A percentile compares a stretch with the other conserved stretches of the same genome.
Conservation (phyloP, 2,329 filamentous ascomycete species). For the Epicoccum nigrum region DNA sequence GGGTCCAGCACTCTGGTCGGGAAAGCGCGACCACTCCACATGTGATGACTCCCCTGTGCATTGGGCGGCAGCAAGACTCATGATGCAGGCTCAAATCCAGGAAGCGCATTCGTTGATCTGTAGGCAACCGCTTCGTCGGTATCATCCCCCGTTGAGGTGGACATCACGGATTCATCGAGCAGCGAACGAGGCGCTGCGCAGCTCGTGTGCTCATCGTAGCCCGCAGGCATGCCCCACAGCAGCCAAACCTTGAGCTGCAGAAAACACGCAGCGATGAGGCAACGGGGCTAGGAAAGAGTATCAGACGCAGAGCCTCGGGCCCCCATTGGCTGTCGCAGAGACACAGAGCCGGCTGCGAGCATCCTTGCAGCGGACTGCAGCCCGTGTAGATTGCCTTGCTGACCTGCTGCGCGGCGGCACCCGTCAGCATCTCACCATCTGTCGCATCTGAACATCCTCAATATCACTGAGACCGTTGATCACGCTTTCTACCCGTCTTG, state of each 20-base stretch:
- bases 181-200: constrained; percentile 15
- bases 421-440: constrained; percentile 17
- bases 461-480: constrained; percentile 17
- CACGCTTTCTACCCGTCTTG: constrained; percentile 11
- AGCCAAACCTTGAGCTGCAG: constrained; percentile 33
- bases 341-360: constrained; percentile 27
- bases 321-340: constrained; percentile 37
- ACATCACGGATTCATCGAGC: constrained; percentile 6
- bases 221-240: constrained; percentile 38
- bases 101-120: constrained; percentile 7
- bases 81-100: constrained; percentile 13
- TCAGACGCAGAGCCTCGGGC: constrained; percentile 18
- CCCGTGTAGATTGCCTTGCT: constrained; percentile 30
- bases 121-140: constrained; percentile 2
- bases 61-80: constrained; percentile 21
- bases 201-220: constrained; percentile 36
- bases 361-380: constrained; percentile 35
- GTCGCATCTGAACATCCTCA: constrained; percentile 26
- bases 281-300: constrained; percentile 35
- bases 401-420: constrained; percentile 14
- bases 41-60: constrained; percentile 31
- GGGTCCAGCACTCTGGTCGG: constrained; percentile 19
- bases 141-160: constrained; percentile 4
- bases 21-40: constrained; percentile 13
- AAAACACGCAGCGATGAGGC: constrained; percentile 40